phyloP scores from a whole-genome alignment of 2,329 filamentous ascomycete genomes.

The Epichloe sylvatica region DNA sequence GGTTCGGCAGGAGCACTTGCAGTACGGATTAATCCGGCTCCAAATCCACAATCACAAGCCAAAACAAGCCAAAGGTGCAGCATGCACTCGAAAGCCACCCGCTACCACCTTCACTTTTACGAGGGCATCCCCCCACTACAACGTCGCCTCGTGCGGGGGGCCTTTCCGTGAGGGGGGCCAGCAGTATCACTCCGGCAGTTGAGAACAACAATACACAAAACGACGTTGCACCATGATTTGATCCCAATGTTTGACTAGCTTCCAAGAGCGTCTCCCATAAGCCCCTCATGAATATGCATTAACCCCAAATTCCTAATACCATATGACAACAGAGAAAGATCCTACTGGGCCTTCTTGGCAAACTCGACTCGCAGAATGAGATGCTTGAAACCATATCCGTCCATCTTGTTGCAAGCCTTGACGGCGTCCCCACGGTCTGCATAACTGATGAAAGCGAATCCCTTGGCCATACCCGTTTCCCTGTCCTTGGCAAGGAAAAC shows the following conservation, averaged over 20 bases:
- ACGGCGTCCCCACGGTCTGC: conserved; percentile 80
- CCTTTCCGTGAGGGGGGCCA: too few relatives aligned
- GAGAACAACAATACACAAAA: not conserved
- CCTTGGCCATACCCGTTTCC: conserved; percentile 91
- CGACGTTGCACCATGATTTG: not conserved
- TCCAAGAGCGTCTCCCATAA: not conserved
- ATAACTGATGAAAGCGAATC: conserved; percentile 97
- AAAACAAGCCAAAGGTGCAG: too few relatives aligned
- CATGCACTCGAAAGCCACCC: too few relatives aligned
- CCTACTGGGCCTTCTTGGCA: conserved; percentile 54
- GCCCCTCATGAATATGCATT: conserved; percentile 3
- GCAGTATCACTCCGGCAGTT: not conserved
- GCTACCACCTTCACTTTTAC: too few relatives aligned
- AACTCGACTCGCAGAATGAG: conserved; percentile 79
- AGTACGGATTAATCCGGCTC: not conserved
- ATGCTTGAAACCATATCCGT: conserved; percentile 84
- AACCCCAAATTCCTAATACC: conserved; percentile 1
- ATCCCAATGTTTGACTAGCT: not conserved
- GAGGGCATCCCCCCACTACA: too few relatives aligned
- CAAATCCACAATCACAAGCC: too few relatives aligned
- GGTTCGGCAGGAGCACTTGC: too few relatives aligned
- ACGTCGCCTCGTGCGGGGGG: too few relatives aligned
- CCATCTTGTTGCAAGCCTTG: conserved; percentile 93
- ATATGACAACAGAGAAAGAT: conserved; percentile 9
- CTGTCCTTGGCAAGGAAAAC: conserved; percentile 97